Evolutionary conservation across 2,329 filamentous ascomycete genomes (phyloP), one percentile per base, ranked within the genome.

Genomic region (Aspergillus pseudonomiae): DNA sequence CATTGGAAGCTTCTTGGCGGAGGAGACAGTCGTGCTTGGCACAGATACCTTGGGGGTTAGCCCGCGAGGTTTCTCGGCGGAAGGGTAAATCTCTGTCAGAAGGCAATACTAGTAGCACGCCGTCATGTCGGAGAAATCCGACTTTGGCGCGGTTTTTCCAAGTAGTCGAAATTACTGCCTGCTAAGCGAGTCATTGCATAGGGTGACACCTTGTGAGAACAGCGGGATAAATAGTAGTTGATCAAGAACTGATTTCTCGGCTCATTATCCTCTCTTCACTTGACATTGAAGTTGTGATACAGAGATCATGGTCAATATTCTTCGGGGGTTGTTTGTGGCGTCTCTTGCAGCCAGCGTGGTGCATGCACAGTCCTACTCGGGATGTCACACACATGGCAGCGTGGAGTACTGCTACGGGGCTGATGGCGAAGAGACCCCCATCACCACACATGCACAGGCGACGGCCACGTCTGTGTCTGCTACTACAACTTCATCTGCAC

Each of bases 371-470:
- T 48, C 63, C 16, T 65, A 67, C 28, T 46, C 71, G 2, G 74
- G 70, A 48, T 78, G 76, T 57, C 75, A 78, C 62, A 69, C 58
- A 7, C 75, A 76, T 64, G 71, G 68, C 26, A 66, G 64, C 32
- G 67, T 73, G 50, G 71, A 76, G 69, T 77, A 73, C 57, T 73
- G 75, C 62, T 73, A 68, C 57, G 72, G 72, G 19, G 59, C 72
- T 9, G 66, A 76, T 68, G 74, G 73, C 16, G 62, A 73, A 53
- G 71, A 72, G 59, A 69, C 70, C 4, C 59, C 73, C 11, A 55
- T 75, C 45, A 52, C 57, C 5, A 63, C 61, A 11, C 52, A 46
- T 34, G 52, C 61, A n/a, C 53, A 68, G 26, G 54, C 63, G 26
- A 60, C 55, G 39, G 65, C 57, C 28, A 67, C 16, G 64, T 62